Percentiles rank a stretch among this genome's conserved stretches.
phyloP scores from a whole-genome alignment of 305 asterid genomes.

The Lippia alba region DNA sequence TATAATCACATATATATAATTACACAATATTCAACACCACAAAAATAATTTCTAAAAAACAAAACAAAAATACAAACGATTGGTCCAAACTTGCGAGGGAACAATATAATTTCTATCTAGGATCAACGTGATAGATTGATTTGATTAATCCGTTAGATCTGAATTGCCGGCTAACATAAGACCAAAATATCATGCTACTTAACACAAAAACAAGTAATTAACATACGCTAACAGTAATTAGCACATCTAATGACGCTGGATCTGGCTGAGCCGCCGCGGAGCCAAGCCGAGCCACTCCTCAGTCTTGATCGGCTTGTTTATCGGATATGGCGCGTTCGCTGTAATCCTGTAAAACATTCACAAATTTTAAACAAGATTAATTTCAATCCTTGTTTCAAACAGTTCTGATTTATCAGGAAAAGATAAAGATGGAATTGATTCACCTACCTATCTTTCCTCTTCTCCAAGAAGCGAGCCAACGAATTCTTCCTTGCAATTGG shows the following conservation, averaged over 20 bases:
- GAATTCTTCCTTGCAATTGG: slow-evolving; percentile 74
- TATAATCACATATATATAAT: no score
- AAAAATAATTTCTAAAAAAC: no score
- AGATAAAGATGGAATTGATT: no score
- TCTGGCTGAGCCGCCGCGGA: slow-evolving; percentile 42
- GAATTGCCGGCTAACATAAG: background rate
- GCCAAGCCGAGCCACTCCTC: slow-evolving; percentile 67
- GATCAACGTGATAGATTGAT: background rate
- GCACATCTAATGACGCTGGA: slow-evolving; percentile 34
- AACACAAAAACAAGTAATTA: background rate
- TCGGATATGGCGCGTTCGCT: slow-evolving; percentile 61
- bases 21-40: no score
- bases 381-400: background rate
- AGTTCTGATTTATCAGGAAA: no score
- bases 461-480: slow-evolving; percentile 72
- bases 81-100: no score
- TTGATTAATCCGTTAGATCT: slow-evolving; percentile 25
- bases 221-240: background rate
- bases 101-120: background rate
- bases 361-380: background rate
- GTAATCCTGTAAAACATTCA: slow-evolving; percentile 47
- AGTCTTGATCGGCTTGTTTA: slow-evolving; percentile 35
- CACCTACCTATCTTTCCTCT: slow-evolving; percentile 64
- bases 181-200: background rate
- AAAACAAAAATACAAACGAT: no score